A percentile compares a stretch with the other conserved stretches of the same genome.
phyloP scores from a whole-genome alignment of 352 stramenopile genomes.

The Plasmopara halstedii region DNA sequence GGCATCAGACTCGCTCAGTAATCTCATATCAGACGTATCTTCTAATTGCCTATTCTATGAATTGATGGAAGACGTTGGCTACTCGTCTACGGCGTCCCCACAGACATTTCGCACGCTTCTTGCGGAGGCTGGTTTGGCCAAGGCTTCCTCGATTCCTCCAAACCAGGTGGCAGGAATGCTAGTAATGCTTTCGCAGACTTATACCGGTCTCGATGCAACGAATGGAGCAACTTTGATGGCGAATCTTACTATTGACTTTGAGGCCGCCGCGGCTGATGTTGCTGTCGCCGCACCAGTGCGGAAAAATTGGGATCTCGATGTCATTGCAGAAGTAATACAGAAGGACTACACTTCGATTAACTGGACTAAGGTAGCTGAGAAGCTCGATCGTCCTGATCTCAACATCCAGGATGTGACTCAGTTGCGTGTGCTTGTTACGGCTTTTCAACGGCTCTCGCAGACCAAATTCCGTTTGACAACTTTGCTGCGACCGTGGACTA shows the following conservation, averaged over 20 bases:
- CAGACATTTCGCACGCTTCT: constrained; percentile 78
- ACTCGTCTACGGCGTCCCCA: constrained; percentile 68
- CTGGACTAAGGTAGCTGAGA: constrained; percentile 80
- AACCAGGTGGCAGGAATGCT: constrained; percentile 85
- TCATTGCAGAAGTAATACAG: constrained; percentile 79
- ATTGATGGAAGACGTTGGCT: constrained; percentile 88
- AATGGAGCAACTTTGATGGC: constrained; percentile 75
- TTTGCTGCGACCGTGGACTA: constrained; percentile 71
- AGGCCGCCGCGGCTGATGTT: constrained; percentile 29
- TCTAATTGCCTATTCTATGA: constrained; percentile 84
- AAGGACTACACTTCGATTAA: constrained; percentile 82
- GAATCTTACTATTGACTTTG: constrained; percentile 74
- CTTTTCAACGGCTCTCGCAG: constrained; percentile 75
- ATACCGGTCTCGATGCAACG: constrained; percentile 48
- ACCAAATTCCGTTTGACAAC: constrained; percentile 70
- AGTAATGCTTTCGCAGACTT: constrained; percentile 80
- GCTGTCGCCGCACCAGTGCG: constrained; percentile 17
- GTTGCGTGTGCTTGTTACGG: constrained; percentile 65
- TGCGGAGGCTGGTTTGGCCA: constrained; percentile 70
- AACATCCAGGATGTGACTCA: constrained; percentile 54
- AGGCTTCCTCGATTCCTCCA: constrained; percentile 76
- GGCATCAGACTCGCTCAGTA: constrained; percentile 57
- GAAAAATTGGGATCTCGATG: constrained; percentile 77
- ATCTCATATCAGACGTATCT: constrained; percentile 75
- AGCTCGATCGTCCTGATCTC: constrained; percentile 74